Percentiles rank a stretch among this genome's conserved stretches.
phyloP scores from a whole-genome alignment of 176 grass and related monocot genomes.

The Cenchrus purpureus region DNA sequence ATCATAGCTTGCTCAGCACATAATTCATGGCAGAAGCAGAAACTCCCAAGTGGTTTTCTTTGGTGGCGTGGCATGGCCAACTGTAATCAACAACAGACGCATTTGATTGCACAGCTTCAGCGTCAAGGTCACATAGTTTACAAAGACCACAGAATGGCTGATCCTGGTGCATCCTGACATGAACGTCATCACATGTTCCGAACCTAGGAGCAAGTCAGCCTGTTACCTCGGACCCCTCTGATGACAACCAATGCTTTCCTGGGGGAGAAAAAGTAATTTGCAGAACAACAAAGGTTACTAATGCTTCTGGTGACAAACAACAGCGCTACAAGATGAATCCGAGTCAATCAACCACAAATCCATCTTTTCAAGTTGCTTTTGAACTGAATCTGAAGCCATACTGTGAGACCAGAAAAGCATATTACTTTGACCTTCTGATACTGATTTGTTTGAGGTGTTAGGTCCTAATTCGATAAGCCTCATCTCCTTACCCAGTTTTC shows the following conservation, averaged over 20 bases:
- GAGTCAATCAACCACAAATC: constrained; percentile 77
- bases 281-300: constrained; percentile 31
- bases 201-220: not conserved
- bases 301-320: constrained; percentile 68
- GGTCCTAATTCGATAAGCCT: constrained; percentile 50
- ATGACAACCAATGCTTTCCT: constrained; percentile 15
- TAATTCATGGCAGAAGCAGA: constrained; percentile 1
- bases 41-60: constrained; percentile 15
- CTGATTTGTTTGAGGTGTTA: constrained; percentile 42
- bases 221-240: constrained; percentile 7
- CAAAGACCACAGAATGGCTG: not conserved
- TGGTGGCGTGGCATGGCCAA: not conserved
- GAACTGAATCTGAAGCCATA: constrained; percentile 57
- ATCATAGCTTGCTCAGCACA: not conserved
- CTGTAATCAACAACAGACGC: constrained; percentile 1
- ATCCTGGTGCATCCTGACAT: not conserved
- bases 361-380: constrained; percentile 59
- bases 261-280: not conserved
- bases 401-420: constrained; percentile 60
- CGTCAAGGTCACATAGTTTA: not conserved
- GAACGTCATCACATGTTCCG: constrained; percentile 19
- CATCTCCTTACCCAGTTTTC: constrained; percentile 55
- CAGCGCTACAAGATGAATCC: constrained; percentile 84
- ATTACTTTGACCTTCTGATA: constrained; percentile 42
- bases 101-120: constrained; percentile 15